Conservation (phyloP, 495 filamentous ascomycete species). For the Emericellopsis terricola region DNA sequence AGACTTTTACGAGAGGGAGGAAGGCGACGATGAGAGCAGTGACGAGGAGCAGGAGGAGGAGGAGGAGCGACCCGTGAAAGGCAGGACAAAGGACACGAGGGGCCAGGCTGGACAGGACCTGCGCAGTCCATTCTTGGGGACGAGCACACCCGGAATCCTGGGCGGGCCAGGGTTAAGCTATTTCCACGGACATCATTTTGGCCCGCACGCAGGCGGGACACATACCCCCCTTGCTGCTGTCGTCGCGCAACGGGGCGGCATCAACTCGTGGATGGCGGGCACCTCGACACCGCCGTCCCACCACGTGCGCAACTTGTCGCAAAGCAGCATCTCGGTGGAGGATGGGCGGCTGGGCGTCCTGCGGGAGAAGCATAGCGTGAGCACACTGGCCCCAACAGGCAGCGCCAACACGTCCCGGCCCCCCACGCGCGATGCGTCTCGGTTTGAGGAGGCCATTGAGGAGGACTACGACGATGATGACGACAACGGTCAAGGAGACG, state of each 20-base stretch:
- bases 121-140: slow-evolving; percentile 45
- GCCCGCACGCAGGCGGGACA: slow-evolving; percentile 59
- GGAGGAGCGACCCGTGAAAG: slow-evolving; percentile 13
- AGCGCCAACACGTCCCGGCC: slow-evolving; percentile 25
- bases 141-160: slow-evolving; percentile 59
- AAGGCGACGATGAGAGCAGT: slow-evolving; percentile 20
- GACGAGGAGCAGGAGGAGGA: slow-evolving; percentile 19
- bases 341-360: slow-evolving; percentile 17
- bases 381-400: slow-evolving; percentile 30
- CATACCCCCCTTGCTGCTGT: slow-evolving; percentile 78
- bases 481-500: too few species aligned
- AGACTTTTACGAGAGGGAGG: slow-evolving; percentile 89
- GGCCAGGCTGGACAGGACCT: slow-evolving; percentile 27
- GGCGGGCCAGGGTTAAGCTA: slow-evolving; percentile 81
- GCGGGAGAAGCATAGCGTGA: slow-evolving; percentile 33
- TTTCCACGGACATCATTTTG: slow-evolving; percentile 74
- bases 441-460: slow-evolving; percentile 7
- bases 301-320: slow-evolving; percentile 20
- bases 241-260: slow-evolving; percentile 38
- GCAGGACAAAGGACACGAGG: slow-evolving; percentile 23
- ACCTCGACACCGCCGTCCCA: slow-evolving; percentile 16
- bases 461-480: slow-evolving; percentile 7
- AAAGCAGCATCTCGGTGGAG: slow-evolving; percentile 22
- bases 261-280: slow-evolving; percentile 12
- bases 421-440: slow-evolving; percentile 22